Evolutionary conservation across 352 stramenopile species (phyloP), one percentile per base, ranked within the genome.

Genomic region (Phytophthora megakarya): DNA sequence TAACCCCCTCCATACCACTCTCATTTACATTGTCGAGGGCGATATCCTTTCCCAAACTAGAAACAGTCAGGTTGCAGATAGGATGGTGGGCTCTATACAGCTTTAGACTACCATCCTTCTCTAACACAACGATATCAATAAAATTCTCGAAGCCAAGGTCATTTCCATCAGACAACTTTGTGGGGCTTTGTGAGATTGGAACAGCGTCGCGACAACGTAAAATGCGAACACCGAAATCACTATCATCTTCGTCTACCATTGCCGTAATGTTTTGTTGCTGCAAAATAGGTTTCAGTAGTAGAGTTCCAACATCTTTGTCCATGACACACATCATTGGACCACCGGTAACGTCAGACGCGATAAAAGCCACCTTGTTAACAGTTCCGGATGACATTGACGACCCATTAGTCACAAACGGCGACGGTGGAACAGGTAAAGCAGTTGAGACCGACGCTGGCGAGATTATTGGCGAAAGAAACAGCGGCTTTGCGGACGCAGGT

Each of bases 151-250:
- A 37, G 19, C 19, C 11, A 40, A 30, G 21, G 7, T 23, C 10
- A n/a, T 44, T 45, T 18, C n/a, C 35, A 51, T 58, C 22, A 62
- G 22, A 52, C 21, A 23, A 52, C 13, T 16, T 32, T 10, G 5
- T n/a, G 12, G 60, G 12, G 5, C 35, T 16, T 15, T 43, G 21
- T 26, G 64, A 18, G 22, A 88, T 72, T 1, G 76, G 75, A 15
- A 81, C 60, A 7, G 76, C 79, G 38, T 84, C 75, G 35, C 69
- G 64, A 48, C 79, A 88, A 22, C 60, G 61, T 25, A 87, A 53
- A 12, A 63, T 64, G 25, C 21, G 62, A 46, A 67, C 35, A 16
- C 47, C 43, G 30, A 22, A 52, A 46, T 61, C 44, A 30, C 33
- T 53, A 13, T 32, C 48, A 11, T 18, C n/a, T 57, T 70, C 39